Percentiles rank a stretch among this genome's conserved stretches.
Evolutionary conservation across 495 filamentous ascomycete species (phyloP).

Genomic region (Talaromyces borbonicus): DNA sequence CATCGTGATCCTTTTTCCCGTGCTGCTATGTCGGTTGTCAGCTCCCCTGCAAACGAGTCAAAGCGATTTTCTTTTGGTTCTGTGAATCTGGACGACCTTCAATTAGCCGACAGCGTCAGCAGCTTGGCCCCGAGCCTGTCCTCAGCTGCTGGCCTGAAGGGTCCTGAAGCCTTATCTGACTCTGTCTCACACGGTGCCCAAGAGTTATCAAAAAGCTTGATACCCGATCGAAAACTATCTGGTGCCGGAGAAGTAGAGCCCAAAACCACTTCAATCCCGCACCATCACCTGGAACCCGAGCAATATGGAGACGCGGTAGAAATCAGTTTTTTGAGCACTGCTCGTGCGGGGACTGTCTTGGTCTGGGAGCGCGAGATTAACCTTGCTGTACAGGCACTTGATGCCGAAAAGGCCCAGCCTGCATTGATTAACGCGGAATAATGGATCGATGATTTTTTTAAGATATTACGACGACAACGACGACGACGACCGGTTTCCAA

Average conservation of each 20-base stretch:
- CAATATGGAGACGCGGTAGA: slow-evolving; percentile 53
- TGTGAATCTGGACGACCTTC: slow-evolving; percentile 4
- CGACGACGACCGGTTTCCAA: not conserved
- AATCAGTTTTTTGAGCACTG: slow-evolving; percentile 84
- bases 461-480: not conserved
- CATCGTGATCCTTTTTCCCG: slow-evolving; percentile 15
- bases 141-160: slow-evolving; percentile 7
- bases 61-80: slow-evolving; percentile 13
- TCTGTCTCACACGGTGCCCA: not conserved
- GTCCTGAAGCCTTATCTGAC: not conserved
- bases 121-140: slow-evolving; percentile 10
- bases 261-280: slow-evolving; percentile 7
- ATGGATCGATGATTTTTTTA: not conserved
- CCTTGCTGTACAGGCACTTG: slow-evolving; percentile 61
- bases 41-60: slow-evolving; percentile 39
- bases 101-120: slow-evolving; percentile 8
- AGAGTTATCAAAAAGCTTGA: not conserved
- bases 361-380: slow-evolving; percentile 62
- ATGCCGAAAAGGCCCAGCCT: slow-evolving; percentile 22
- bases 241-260: not conserved
- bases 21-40: slow-evolving; percentile 48
- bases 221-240: slow-evolving; percentile 3
- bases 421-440: not conserved
- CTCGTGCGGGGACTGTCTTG: slow-evolving; percentile 83
- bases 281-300: slow-evolving; percentile 33